Base-by-base conservation (phyloP, 2,329 filamentous ascomycete species). In the Venturiaceae sp. region DNA sequence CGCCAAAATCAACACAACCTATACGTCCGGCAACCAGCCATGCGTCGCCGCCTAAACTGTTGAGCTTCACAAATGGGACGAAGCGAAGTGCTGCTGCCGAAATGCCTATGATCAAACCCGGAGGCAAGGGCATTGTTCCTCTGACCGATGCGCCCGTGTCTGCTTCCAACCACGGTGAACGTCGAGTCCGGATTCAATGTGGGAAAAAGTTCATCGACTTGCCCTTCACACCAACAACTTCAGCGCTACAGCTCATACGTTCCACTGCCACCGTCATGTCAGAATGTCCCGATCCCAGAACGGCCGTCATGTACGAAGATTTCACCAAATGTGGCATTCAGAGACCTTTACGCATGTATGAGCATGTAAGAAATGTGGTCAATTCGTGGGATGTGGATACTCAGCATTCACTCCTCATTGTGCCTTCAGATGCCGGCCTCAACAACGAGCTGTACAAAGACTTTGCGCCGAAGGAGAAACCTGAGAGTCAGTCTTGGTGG, bases 341-440 rank as follows among this genome's bases (percentile, higher is more conserved):
- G 69, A 84, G 92, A 39, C 87, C 88, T 0, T 74, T 97, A 28
- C 86, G 92, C 41, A 85, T 84, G 39, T 96, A 96, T 68, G 92
- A 97, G 74, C 84, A 83, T 62, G 81, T 97, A 33, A 83, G 90
- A 60, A 90, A 96, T 66, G 83, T 96, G 23, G 82, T 96, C 80
- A 95, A 95, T 69, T 95, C 91, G 0, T 97, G 92, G 92, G 89
- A 95, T 61, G 78, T 80, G 46, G 91, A 96, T 69, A 77, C 80
- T 2, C 80, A 2, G 80, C 84, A 37, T 72, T 36, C 30, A 7
- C 33, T 55, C 2, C 11, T 47, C 14, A 55, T 55, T 50, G 52
- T 59, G n/a, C 44, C 44, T 14, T 58, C 46, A 16, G 47, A 53
- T 36, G 30, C 32, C 7, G 50, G 33, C 11, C 14, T 14, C 13